A percentile compares a stretch with the other conserved stretches of the same genome.
Evolutionary conservation across 1,139 yeast species (phyloP).

Genomic region (Yamadazyma friedrichii): DNA sequence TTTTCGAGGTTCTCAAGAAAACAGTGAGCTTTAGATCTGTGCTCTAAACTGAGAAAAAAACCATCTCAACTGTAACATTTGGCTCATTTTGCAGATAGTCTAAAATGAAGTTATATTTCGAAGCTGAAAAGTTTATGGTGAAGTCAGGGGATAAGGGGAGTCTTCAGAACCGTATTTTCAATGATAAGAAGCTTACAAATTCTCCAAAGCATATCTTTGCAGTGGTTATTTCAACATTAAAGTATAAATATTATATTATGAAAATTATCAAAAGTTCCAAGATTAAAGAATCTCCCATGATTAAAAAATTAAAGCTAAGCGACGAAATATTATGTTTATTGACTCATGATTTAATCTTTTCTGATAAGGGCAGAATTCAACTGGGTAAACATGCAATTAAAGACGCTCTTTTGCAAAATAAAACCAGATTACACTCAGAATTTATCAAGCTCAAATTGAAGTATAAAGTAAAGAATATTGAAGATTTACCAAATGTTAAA

Average conservation of each 20-base stretch:
- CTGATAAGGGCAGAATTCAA: constrained; percentile 78
- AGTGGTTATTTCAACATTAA: constrained; percentile 71
- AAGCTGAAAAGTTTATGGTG: constrained; percentile 51
- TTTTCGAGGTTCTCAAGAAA: no score
- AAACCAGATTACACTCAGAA: constrained; percentile 81
- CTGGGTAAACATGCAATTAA: constrained; percentile 88
- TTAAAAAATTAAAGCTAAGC: constrained; percentile 38
- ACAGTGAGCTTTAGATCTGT: no score
- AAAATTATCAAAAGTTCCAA: constrained; percentile 65
- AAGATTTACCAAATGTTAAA: constrained; percentile 33
- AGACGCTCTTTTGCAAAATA: constrained; percentile 73
- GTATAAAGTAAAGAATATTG: constrained; percentile 47
- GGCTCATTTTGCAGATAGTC: no score
- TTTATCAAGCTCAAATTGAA: constrained; percentile 73
- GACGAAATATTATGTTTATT: constrained; percentile 57
- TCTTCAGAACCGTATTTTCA: constrained; percentile 67
- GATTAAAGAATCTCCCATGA: constrained; percentile 43
- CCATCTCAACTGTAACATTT: no score
- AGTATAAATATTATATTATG: constrained; percentile 61
- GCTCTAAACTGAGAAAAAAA: no score
- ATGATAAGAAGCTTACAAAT: constrained; percentile 29
- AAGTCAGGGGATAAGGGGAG: constrained; percentile 28
- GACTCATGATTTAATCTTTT: constrained; percentile 78
- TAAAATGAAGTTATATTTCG: constrained; percentile 66
- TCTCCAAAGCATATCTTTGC: constrained; percentile 85